Evolutionary conservation across 305 asterid species (phyloP).

Genomic region (Galium porrigens): DNA sequence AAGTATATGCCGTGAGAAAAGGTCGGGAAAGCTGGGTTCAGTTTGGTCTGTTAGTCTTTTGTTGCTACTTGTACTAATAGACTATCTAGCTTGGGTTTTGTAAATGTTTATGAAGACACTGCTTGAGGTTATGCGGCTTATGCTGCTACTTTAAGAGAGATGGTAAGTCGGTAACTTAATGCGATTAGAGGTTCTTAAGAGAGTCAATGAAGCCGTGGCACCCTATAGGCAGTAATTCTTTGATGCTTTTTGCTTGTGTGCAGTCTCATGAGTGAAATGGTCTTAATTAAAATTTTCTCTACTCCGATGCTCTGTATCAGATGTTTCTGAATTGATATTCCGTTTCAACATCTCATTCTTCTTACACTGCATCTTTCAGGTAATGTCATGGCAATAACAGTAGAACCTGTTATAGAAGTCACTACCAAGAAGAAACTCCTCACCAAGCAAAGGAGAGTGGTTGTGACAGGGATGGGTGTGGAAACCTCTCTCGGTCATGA

Average conservation of each 20-base stretch:
- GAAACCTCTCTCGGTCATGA: conserved; percentile 80
- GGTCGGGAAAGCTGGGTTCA: background rate
- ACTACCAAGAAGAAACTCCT: conserved; percentile 45
- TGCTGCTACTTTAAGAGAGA: background rate
- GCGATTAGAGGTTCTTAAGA: background rate
- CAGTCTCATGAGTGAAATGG: background rate
- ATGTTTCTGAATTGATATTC: background rate
- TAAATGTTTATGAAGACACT: background rate
- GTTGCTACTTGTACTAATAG: background rate
- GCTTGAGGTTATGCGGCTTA: background rate
- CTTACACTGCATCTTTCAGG: conserved; percentile 32
- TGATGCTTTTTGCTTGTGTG: background rate
- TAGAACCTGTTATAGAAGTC: conserved; percentile 42
- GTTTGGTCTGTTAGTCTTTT: conserved; percentile 9
- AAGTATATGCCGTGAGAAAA: background rate
- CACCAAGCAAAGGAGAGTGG: conserved; percentile 72
- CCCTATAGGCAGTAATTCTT: background rate
- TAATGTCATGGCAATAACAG: conserved; percentile 39
- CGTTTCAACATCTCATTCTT: conserved; percentile 3
- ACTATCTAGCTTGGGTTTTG: background rate
- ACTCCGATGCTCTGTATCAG: background rate
- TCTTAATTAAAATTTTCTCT: background rate
- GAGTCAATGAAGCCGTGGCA: background rate
- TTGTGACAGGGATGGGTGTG: conserved; percentile 96
- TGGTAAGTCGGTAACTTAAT: too few relatives aligned